A percentile compares a stretch with the other conserved stretches of the same genome.
Evolutionary conservation across 106 monocot species (phyloP).

Genomic region (Allium sativum): DNA sequence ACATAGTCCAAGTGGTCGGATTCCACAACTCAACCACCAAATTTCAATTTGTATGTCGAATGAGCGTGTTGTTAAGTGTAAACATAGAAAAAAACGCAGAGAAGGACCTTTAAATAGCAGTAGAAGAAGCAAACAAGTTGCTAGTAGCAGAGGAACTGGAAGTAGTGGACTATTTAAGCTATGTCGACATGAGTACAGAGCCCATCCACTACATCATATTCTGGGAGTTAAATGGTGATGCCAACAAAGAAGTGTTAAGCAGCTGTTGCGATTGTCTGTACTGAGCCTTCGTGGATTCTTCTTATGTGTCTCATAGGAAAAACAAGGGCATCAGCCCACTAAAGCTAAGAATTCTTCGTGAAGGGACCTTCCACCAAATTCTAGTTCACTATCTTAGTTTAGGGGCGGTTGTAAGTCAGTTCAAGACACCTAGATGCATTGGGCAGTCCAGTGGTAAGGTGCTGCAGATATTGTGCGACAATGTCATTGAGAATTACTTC

Average conservation of each 20-base stretch:
- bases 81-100: conserved; percentile 70
- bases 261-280: conserved; percentile 37
- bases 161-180: conserved; percentile 68
- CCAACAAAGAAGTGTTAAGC: not conserved
- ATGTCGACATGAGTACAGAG: conserved; percentile 37
- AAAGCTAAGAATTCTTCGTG: conserved; percentile 46
- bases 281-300: conserved; percentile 48
- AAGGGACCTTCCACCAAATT: conserved; percentile 66
- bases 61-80: conserved; percentile 59
- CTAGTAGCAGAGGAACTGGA: conserved; percentile 24
- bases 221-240: conserved; percentile 30
- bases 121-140: conserved; percentile 37
- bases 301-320: conserved; percentile 55
- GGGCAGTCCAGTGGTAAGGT: conserved; percentile 22
- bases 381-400: conserved; percentile 35
- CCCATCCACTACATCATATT: conserved; percentile 74
- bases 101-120: conserved; percentile 49
- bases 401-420: conserved; percentile 62
- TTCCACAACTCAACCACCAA: conserved; percentile 64
- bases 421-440: conserved; percentile 64
- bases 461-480: conserved; percentile 45
- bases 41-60: conserved; percentile 50
- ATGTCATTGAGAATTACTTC: conserved; percentile 31
- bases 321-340: conserved; percentile 36
- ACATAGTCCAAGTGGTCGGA: conserved; percentile 44